A percentile compares a stretch with the other conserved stretches of the same genome.
These are phyloP conservation scores for Pseudozyma pruni DNA, from an alignment of 1,284 basidiomycete genomes.

Conservation along the genomic window DNA sequence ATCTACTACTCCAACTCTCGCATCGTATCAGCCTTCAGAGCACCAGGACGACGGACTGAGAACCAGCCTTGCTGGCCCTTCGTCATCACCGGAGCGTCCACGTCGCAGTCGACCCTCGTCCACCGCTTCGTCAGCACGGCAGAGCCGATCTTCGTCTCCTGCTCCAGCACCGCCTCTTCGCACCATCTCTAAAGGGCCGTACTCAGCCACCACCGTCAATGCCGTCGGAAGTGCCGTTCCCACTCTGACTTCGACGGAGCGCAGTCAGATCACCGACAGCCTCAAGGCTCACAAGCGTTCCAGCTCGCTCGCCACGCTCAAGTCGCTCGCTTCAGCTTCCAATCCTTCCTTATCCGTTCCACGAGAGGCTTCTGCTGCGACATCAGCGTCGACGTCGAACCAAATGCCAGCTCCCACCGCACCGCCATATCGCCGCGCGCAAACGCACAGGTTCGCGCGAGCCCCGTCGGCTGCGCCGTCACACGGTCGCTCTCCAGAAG, in stretches of 20 bases:
- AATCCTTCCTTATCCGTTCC: conserved; percentile 12
- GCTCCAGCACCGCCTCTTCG: conserved; percentile 37
- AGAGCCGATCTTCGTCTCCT: conserved; percentile 39
- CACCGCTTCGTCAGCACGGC: conserved; percentile 15
- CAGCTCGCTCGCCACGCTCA: conserved; percentile 38
- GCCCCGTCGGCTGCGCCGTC: conserved; percentile 35
- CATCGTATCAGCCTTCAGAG: background rate
- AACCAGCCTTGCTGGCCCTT: conserved; percentile 15
- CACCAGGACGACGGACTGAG: conserved; percentile 13
- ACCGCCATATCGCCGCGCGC: conserved; percentile 32
- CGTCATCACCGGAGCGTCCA: background rate
- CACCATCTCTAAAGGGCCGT: conserved; percentile 28
- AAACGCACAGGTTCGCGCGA: conserved; percentile 26
- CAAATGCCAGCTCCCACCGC: conserved; percentile 37
- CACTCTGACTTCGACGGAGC: conserved; percentile 26
- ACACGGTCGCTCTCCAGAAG: conserved; percentile 10
- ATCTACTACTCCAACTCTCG: background rate
- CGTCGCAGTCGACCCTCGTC: conserved; percentile 11
- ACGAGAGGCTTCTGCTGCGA: conserved; percentile 1
- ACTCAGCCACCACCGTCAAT: conserved; percentile 35
- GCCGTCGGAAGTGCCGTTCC: conserved; percentile 34
- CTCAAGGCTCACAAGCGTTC: conserved; percentile 32
- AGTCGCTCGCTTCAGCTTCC: conserved; percentile 21
- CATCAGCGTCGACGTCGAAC: conserved; percentile 14
- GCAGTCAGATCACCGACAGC: conserved; percentile 28